Percentiles rank a stretch among this genome's conserved stretches.
phyloP scores from a whole-genome alignment of 164 flowering plant species.

The Brasenia schreberi region DNA sequence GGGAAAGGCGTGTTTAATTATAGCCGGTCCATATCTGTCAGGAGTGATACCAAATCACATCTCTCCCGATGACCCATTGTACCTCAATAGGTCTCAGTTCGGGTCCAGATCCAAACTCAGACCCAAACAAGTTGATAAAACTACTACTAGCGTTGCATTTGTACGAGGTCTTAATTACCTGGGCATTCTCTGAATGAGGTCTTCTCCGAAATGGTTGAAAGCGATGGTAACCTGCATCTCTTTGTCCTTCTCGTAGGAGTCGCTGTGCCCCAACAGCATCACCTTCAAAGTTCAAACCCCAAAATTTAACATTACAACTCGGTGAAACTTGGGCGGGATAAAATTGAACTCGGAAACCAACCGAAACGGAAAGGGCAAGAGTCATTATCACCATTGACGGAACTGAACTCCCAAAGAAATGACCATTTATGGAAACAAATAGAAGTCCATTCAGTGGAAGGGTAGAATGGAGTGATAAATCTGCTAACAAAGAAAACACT shows the following conservation, averaged over 20 bases:
- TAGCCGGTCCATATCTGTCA: no score
- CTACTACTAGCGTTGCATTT: no score
- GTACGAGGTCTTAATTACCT: slow-evolving; percentile 28
- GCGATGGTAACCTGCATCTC: slow-evolving; percentile 97
- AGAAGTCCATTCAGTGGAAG: background rate
- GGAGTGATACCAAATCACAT: no score
- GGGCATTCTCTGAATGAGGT: slow-evolving; percentile 98
- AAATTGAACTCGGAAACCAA: background rate
- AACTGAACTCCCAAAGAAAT: background rate
- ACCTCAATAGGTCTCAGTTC: no score
- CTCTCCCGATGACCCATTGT: no score
- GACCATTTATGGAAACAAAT: background rate
- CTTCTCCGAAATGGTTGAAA: slow-evolving; percentile 90
- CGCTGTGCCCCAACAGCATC: slow-evolving; percentile 92
- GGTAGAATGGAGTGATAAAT: background rate
- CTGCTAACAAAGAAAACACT: background rate
- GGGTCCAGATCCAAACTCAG: no score
- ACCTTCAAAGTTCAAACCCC: slow-evolving; percentile 29
- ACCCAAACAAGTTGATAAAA: no score
- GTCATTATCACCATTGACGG: background rate
- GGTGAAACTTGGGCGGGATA: background rate
- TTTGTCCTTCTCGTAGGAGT: slow-evolving; percentile 70
- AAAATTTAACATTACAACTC: background rate
- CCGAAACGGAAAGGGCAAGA: background rate
- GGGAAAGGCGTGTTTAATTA: no score